Base-by-base conservation (phyloP, 495 filamentous ascomycete genomes). In the Acidiella bohemica region DNA sequence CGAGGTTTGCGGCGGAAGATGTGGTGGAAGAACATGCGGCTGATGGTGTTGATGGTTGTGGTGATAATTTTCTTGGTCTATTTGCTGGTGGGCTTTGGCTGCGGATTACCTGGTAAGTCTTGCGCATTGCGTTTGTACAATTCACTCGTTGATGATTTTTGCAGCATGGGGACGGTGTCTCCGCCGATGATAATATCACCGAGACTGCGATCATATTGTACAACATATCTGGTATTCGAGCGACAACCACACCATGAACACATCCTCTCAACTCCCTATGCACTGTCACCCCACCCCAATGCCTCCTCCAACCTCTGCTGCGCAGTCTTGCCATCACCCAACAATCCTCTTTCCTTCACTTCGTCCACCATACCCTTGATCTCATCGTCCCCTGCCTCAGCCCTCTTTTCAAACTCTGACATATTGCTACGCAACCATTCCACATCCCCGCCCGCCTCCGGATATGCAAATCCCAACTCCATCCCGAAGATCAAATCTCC, bases 1-100 rank as follows among this genome's bases (percentile, higher is more conserved):
- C 67, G 81, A 19, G 83, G 83, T 0, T 57, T 99, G 58, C 81
- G 88, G 65, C 68, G 90, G 59, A 67, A 75, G 53, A 96, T 96
- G 92, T 99, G 90, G 90, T 99, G 88, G 87, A 97, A 97, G 78
- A 97, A 97, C 64, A 71, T 88, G 14, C 90, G 92, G 49, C 44
- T 67, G 55, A 95, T 96, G 86, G 75, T 75, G 25, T 58, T 99
- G 53, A 60, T 99, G 50, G 73, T 68, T 2, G 51, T 95, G 33
- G 90, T 96, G 29, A 59, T 92, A 25, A 59, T 85, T 11, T 80
- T 99, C 60, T 72, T 99, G 63, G 50, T 96, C 4, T 84, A 84
- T 58, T 55, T 84, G 13, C 75, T 83, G 48, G 68, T 84, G 10
- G 80, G 80, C 0, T 73, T 80, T 59, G 79, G 78, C 4, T 84